phyloP scores from a whole-genome alignment of 306 rosid species.

The Prunus armeniaca region DNA sequence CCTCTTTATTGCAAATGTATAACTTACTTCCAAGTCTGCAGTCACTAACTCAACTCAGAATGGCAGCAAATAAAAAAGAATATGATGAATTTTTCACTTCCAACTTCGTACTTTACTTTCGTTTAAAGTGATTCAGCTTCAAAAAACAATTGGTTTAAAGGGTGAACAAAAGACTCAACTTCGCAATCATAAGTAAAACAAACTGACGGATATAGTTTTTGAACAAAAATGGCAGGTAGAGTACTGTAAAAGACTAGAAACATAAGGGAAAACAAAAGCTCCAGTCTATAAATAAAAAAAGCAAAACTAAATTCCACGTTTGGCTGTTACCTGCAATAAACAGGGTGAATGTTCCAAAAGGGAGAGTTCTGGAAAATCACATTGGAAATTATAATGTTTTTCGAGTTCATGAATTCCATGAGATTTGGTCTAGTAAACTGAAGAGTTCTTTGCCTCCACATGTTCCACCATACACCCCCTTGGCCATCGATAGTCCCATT shows the following conservation, averaged over 20 bases:
- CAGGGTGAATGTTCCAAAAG: slow-evolving; percentile 96
- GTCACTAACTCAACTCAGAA: not conserved
- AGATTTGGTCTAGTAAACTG: slow-evolving; percentile 83
- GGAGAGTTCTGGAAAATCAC: slow-evolving; percentile 83
- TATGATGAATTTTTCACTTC: not conserved
- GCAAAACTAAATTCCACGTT: not conserved
- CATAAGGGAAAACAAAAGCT: not conserved
- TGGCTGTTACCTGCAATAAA: slow-evolving; percentile 71
- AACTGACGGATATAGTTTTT: too few species aligned
- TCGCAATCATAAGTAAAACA: not conserved
- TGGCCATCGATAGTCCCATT: slow-evolving; percentile 96
- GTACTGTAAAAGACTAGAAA: not conserved
- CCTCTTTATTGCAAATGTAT: not conserved
- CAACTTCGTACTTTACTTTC: not conserved
- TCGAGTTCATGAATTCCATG: slow-evolving; percentile 72
- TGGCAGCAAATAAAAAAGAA: not conserved
- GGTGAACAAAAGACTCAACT: too few species aligned
- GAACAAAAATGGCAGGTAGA: too few species aligned
- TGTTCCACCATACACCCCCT: slow-evolving; percentile 93
- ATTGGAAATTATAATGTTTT: slow-evolving; percentile 65
- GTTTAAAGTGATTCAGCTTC: not conserved
- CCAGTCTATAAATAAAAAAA: not conserved
- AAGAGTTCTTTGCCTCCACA: slow-evolving; percentile 92
- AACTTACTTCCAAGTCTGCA: not conserved
- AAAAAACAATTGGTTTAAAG: not conserved